phyloP scores from a whole-genome alignment of 2,329 filamentous ascomycete species.

The Aspergillus brasiliensis region DNA sequence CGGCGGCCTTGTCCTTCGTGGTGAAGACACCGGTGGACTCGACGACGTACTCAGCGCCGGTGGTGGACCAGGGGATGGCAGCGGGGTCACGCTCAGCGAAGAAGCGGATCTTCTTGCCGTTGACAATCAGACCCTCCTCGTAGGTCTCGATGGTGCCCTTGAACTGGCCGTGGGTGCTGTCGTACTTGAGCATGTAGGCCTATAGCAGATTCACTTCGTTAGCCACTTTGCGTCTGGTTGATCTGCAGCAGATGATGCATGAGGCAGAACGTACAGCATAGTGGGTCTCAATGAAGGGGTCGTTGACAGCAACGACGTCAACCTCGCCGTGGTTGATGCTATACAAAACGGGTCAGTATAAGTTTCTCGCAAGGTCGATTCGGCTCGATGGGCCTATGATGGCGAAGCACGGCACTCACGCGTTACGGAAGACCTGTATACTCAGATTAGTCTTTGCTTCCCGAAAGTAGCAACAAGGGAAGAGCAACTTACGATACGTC shows the following conservation, averaged over 20 bases:
- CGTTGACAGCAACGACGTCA: slow-evolving; percentile 95
- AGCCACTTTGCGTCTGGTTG: slow-evolving; percentile 1
- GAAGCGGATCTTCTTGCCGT: slow-evolving; percentile 94
- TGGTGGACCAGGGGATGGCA: slow-evolving; percentile 85
- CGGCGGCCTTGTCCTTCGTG: slow-evolving; percentile 92
- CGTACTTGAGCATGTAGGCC: slow-evolving; percentile 99
- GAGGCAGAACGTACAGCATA: slow-evolving; percentile 78
- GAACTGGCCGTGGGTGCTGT: slow-evolving; percentile 95
- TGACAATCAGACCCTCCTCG: slow-evolving; percentile 75
- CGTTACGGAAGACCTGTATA: slow-evolving; percentile 85
- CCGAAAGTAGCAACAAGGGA: not conserved
- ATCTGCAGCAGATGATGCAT: not conserved
- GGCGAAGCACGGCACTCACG: slow-evolving; percentile 56
- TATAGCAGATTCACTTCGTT: slow-evolving; percentile 40
- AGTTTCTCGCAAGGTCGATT: not conserved
- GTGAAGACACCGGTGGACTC: slow-evolving; percentile 99
- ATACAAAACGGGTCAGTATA: slow-evolving; percentile 18
- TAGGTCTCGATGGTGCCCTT: slow-evolving; percentile 82
- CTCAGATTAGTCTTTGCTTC: slow-evolving; percentile 26
- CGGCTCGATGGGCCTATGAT: not conserved
- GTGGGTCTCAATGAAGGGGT: slow-evolving; percentile 97
- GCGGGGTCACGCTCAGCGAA: slow-evolving; percentile 89
- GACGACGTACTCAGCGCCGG: slow-evolving; percentile 89
- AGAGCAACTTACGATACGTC: slow-evolving; percentile 70
- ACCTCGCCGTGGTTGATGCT: slow-evolving; percentile 84